These are phyloP conservation scores for Diaporthe sp. DNA, from an alignment of 2,329 filamentous ascomycete species.

Conservation along the genomic window DNA sequence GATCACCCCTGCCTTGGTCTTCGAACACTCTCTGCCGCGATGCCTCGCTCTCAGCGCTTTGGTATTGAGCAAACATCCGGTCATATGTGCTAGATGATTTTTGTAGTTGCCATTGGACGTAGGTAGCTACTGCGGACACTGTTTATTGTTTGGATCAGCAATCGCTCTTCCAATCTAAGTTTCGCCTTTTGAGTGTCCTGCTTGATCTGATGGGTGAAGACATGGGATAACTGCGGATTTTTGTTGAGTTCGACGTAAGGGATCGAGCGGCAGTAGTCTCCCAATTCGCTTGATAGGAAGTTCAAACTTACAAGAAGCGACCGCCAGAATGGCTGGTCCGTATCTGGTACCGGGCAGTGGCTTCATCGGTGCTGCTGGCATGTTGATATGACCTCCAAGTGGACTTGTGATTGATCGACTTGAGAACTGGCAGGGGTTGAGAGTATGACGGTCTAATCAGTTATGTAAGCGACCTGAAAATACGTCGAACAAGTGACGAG, in stretches of 20 bases:
- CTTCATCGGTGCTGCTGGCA: conserved; percentile 29
- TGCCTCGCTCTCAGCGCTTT: conserved; percentile 54
- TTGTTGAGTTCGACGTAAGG: neutral
- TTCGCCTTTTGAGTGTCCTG: neutral
- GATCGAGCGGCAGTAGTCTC: neutral
- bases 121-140: conserved; percentile 48
- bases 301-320: conserved; percentile 15
- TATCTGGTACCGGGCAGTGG: conserved; percentile 36
- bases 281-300: neutral
- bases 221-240: neutral
- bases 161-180: neutral
- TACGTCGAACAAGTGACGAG: neutral
- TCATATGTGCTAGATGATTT: conserved; percentile 53
- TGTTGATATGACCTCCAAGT: neutral
- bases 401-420: neutral
- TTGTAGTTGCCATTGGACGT: conserved; percentile 51
- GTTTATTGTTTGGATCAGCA: neutral
- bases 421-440: neutral
- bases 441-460: neutral
- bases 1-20: conserved; percentile 37
- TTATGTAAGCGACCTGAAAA: neutral
- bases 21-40: conserved; percentile 51
- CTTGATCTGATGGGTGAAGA: neutral
- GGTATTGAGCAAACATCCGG: conserved; percentile 54
- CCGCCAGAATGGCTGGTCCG: conserved; percentile 31